phyloP scores from a whole-genome alignment of 495 filamentous ascomycete species.

The Tuber indicum region DNA sequence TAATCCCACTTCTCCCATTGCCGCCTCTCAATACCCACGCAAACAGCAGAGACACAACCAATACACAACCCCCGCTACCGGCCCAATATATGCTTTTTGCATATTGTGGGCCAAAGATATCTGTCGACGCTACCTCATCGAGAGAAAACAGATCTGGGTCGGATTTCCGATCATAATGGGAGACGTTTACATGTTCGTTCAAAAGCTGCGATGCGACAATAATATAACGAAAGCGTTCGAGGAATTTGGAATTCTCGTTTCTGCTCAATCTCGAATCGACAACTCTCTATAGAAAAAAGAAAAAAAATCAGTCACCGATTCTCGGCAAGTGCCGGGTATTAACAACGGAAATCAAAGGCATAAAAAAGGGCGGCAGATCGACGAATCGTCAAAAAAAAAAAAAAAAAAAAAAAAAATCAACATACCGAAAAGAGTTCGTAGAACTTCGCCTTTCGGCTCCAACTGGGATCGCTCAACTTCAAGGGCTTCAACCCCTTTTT shows the following conservation, averaged over 20 bases:
- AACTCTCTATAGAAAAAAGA: constrained; percentile 45
- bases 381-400: constrained; percentile 2
- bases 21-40: constrained; percentile 38
- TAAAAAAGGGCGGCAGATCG: constrained; percentile 28
- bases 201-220: constrained; percentile 92
- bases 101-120: constrained; percentile 44
- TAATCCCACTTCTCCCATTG: constrained; percentile 44
- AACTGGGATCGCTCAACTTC: constrained; percentile 30
- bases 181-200: constrained; percentile 56
- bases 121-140: constrained; percentile 47
- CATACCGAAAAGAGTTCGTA: constrained; percentile 41
- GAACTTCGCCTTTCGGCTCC: constrained; percentile 29
- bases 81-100: constrained; percentile 40
- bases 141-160: constrained; percentile 38
- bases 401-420: constrained; percentile 15
- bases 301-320: constrained; percentile 37
- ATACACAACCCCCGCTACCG: constrained; percentile 38
- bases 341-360: constrained; percentile 16
- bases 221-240: constrained; percentile 92
- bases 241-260: constrained; percentile 76
- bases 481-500: constrained; percentile 28
- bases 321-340: constrained; percentile 13
- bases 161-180: constrained; percentile 40
- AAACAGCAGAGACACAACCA: constrained; percentile 34
- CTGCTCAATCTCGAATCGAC: constrained; percentile 72